Evolutionary conservation across 2,329 filamentous ascomycete species (phyloP), one percentile per base, ranked within the genome.

Genomic region (Colletotrichum echinochloae): DNA sequence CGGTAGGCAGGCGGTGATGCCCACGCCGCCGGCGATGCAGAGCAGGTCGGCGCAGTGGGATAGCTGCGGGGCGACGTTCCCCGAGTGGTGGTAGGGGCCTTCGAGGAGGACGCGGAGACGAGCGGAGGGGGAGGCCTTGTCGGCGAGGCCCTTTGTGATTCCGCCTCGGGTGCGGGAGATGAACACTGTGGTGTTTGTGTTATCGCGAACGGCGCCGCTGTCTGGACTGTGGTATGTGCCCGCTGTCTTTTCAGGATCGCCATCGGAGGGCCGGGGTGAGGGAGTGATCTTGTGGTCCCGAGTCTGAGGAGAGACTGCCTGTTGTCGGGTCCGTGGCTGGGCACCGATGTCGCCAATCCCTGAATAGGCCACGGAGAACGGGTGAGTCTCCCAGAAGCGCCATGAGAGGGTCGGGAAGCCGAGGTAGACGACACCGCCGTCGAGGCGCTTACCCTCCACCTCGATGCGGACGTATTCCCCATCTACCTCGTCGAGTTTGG

Each of bases 361-460:
- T 26, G 48, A 12, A 51, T 51, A 55, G 2, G 65, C 65, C 1
- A 64, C 65, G 18, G 70, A 70, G 51, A 72, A 72, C 0, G 70
- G 70, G 28, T 72, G 70, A 1, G 46, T 72, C 26, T 72, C 70
- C 70, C 70, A 72, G 44, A 70, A 37, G 2, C 61, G 51, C 70
- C 70, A 72, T 46, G 41, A 70, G 48, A 72, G 70, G 1, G 66
- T 66, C 1, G 66, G 70, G 5, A 72, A 72, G 39, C 63, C 55
- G 7, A 75, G 71, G 18, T 73, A 73, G 2, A 73, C 57, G 0
- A 74, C 71, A 1, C 73, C 74, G 0, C 60, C 20, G 4, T 14
- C 9, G n/a, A 26, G 9, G 5, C 26, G 60, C 33, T 28, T 64
- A 2, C 69, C 71, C 20, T 65, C 51, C 9, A 72, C 46, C 33